Conservation (phyloP, 1,139 yeast genomes). For the Pichia sorboxylosa region DNA sequence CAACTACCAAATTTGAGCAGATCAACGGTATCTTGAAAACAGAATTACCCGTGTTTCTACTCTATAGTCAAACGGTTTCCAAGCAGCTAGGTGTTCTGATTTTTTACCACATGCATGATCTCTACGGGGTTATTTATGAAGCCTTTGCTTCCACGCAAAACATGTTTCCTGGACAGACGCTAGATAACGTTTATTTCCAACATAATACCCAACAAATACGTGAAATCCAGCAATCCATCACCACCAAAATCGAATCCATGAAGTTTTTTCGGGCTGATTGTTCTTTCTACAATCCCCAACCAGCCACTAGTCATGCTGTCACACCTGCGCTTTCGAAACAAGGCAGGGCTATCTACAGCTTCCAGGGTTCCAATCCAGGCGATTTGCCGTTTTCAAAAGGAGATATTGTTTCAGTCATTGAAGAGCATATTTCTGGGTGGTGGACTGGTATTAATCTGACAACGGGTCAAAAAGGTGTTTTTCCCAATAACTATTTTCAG, state of each 20-base stretch:
- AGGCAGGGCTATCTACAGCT: constrained; percentile 29
- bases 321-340: constrained; percentile 1
- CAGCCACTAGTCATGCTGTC: background rate
- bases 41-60: constrained; percentile 24
- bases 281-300: background rate
- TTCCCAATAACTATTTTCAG: constrained; percentile 35
- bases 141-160: constrained; percentile 12
- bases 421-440: constrained; percentile 28
- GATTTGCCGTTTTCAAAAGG: constrained; percentile 31
- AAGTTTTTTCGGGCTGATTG: background rate
- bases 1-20: constrained; percentile 23
- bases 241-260: background rate
- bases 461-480: constrained; percentile 23
- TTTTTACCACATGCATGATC: constrained; percentile 26
- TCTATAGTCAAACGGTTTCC: constrained; percentile 23
- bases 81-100: constrained; percentile 24
- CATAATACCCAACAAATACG: constrained; percentile 9
- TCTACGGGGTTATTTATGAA: constrained; percentile 23
- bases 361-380: constrained; percentile 24
- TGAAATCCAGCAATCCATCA: constrained; percentile 8
- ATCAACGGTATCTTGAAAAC: constrained; percentile 27
- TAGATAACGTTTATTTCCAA: constrained; percentile 6
- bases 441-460: constrained; percentile 23
- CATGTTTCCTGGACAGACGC: constrained; percentile 11
- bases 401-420: constrained; percentile 27